Conservation (phyloP, 164 flowering plant species). For the Umbilicus rupestris region DNA sequence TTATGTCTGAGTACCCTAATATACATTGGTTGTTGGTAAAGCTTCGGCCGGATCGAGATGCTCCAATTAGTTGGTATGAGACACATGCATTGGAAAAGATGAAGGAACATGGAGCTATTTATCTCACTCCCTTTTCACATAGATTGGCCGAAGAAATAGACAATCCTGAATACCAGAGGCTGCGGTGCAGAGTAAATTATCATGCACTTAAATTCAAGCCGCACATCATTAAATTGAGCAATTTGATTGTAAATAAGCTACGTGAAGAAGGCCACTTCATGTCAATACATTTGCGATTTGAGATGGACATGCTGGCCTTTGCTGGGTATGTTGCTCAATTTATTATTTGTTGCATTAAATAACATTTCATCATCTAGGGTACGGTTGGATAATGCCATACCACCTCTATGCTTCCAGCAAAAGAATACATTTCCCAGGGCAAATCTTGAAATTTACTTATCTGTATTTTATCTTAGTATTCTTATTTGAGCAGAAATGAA, state of each 20-base stretch:
- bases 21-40: slow-evolving; percentile 17
- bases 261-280: slow-evolving; percentile 91
- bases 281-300: slow-evolving; percentile 97
- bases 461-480: no score
- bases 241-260: slow-evolving; percentile 64
- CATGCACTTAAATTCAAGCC: slow-evolving; percentile 93
- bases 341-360: neutral
- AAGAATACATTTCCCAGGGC: no score
- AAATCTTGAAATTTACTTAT: no score
- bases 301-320: slow-evolving; percentile 99
- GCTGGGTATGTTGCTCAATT: slow-evolving; percentile 62
- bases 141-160: slow-evolving; percentile 94
- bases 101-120: slow-evolving; percentile 93
- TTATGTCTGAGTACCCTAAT: neutral
- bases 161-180: slow-evolving; percentile 85
- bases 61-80: slow-evolving; percentile 83
- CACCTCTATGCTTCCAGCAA: no score
- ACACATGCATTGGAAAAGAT: slow-evolving; percentile 69
- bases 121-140: slow-evolving; percentile 94
- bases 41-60: slow-evolving; percentile 95
- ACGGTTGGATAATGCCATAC: neutral
- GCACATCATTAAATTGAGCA: slow-evolving; percentile 72
- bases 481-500: neutral
- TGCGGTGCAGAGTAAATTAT: slow-evolving; percentile 93
- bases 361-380: neutral